Evolutionary conservation across 78 protist species (phyloP).

Genomic region (Protostelium mycophagum): DNA sequence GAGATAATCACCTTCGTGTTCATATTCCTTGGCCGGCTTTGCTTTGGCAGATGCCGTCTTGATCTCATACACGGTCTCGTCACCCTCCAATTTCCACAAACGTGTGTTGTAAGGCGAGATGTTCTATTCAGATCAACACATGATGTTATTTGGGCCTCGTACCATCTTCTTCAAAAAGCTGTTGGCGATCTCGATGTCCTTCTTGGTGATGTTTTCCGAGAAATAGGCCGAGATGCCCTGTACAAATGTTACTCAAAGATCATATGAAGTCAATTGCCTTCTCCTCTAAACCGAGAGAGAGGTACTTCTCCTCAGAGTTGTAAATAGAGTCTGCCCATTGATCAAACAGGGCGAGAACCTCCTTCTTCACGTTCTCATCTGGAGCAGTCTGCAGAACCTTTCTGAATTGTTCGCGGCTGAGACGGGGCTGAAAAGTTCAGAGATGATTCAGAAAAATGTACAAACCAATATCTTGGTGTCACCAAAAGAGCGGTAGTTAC

Average conservation of each 20-base stretch:
- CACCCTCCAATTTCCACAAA: constrained; percentile 24
- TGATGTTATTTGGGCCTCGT: not conserved
- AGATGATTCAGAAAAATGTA: not conserved
- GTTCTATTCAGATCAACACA: not conserved
- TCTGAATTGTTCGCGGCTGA: not conserved
- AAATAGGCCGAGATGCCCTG: constrained; percentile 59
- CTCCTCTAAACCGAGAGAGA: not conserved
- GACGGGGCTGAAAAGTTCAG: not conserved
- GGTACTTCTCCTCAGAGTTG: not conserved
- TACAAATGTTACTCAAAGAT: constrained; percentile 3
- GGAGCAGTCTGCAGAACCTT: not conserved
- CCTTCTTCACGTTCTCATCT: not conserved
- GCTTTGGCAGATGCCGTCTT: not conserved
- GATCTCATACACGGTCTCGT: not conserved
- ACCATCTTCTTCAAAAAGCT: constrained; percentile 20
- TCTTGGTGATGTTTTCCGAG: constrained; percentile 37
- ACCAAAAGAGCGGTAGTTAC: constrained; percentile 78
- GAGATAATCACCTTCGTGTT: not conserved
- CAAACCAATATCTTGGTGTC: constrained; percentile 67
- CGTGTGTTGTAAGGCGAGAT: constrained; percentile 57
- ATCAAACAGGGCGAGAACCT: constrained; percentile 9
- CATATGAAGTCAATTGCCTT: not conserved
- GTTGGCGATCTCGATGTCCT: constrained; percentile 48
- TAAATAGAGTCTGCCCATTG: not conserved
- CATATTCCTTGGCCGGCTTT: not conserved